Percentiles rank a stretch among this genome's conserved stretches.
phyloP scores from a whole-genome alignment of 495 filamentous ascomycete genomes.

The Hypoxylon subgilvum region DNA sequence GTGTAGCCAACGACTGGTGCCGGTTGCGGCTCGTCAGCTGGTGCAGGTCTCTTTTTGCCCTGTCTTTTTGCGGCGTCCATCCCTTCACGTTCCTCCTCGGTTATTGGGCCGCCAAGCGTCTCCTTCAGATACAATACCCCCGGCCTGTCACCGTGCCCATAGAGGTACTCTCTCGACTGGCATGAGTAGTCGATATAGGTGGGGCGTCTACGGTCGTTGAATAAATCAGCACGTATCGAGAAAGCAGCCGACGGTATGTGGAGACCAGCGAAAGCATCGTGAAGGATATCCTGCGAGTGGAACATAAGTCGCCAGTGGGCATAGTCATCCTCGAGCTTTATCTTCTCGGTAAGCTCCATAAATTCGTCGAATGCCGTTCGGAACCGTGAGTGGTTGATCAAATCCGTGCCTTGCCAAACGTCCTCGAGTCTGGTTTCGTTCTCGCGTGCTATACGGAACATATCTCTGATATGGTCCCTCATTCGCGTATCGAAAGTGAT shows the following conservation, averaged over 20 bases:
- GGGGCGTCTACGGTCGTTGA: conserved; percentile 13
- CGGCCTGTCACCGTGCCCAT: conserved; percentile 17
- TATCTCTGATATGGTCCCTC: neutral
- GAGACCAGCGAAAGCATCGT: conserved; percentile 6
- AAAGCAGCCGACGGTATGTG: neutral
- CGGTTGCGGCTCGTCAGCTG: neutral
- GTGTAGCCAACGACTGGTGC: too few species aligned
- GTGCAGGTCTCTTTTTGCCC: neutral
- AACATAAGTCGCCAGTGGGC: neutral
- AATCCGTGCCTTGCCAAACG: neutral
- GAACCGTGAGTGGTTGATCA: neutral
- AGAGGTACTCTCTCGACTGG: conserved; percentile 6
- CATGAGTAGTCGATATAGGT: conserved; percentile 28
- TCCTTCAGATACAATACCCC: conserved; percentile 18
- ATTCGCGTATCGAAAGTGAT: neutral
- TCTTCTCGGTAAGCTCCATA: neutral
- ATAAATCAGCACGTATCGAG: neutral
- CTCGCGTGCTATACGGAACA: neutral
- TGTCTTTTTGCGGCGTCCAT: neutral
- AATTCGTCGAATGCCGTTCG: conserved; percentile 5
- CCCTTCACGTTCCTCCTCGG: neutral
- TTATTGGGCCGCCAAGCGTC: conserved; percentile 17
- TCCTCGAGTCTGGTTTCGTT: neutral
- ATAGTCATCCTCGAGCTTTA: neutral
- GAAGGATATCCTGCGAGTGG: conserved; percentile 1